Base-by-base conservation (phyloP, 345 rosid genomes). In the Melaleuca quinquenervia region DNA sequence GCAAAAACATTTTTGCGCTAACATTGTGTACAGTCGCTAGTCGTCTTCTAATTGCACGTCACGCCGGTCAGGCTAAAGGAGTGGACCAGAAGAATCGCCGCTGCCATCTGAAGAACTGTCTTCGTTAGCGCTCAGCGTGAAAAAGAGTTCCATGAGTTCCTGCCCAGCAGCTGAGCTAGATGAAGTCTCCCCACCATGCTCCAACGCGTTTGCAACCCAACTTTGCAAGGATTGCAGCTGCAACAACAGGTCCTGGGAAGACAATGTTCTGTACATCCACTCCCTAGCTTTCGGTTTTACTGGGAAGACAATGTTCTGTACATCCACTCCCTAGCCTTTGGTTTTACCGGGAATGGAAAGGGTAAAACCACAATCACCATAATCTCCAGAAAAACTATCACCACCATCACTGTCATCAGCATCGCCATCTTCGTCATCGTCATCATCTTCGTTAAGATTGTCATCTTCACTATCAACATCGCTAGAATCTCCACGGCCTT, bases 281-380 rank as follows among this genome's bases (percentile, higher is more conserved):
- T 94, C 89, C 89, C 92, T 90, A 76, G 91, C 88, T 91, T 52
- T 52, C 91, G 9, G 92, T 92, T 93, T 49, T 89, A 91, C 60
- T 87, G 87, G 3, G 94, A 90, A 32, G 92, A 89, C 76, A 91
- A 89, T 60, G 88, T 12, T 36, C 75, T 85, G 89, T 87, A 82
- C 94, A 90, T 92, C 94, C 96, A 91, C 83, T 94, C 89, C 89
- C 92, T 90, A 76, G 91, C 88, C 91, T 52, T 52, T 91, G 9
- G 92, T 92, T 93, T 49, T 89, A 91, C 98, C 93, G 95, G 87
- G 90, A 85, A 93, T 89, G 89, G 87, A 87, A 90, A 90, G 89
- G 85, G 84, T 50, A 14, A 82, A 86, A 84, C 86, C 49, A 85
- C 27, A 56, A 80, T 84, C 88, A 91, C 86, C 90, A 90, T 55